phyloP scores from a whole-genome alignment of 2,329 filamentous ascomycete genomes.

The Aspergillus novoparasiticus region DNA sequence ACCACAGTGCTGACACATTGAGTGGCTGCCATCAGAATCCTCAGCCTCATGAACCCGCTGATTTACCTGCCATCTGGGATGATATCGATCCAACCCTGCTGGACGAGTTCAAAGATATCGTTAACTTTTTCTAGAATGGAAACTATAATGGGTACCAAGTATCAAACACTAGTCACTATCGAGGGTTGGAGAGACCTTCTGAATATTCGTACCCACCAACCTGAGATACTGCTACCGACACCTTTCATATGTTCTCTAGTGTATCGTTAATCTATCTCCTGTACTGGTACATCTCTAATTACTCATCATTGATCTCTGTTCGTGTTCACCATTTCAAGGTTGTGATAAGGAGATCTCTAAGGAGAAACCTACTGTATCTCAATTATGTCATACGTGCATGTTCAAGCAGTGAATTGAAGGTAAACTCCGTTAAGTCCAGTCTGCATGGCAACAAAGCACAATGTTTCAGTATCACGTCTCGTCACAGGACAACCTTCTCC shows the following conservation, averaged over 20 bases:
- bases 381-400: background rate
- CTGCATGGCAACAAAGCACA: background rate
- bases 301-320: background rate
- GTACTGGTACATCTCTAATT: background rate
- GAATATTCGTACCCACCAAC: background rate
- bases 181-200: background rate
- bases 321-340: background rate
- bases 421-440: background rate
- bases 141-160: background rate
- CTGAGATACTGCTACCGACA: background rate
- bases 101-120: constrained; percentile 44
- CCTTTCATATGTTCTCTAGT: background rate
- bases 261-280: background rate
- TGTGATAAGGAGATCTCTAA: background rate
- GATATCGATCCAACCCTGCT: constrained; percentile 41
- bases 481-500: background rate
- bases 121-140: constrained; percentile 37
- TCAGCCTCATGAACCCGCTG: background rate
- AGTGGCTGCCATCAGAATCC: background rate
- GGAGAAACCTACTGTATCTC: background rate
- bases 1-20: background rate
- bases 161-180: background rate
- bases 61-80: constrained; percentile 29
- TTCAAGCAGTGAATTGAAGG: background rate
- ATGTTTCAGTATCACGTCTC: background rate